phyloP scores from a whole-genome alignment of 2,329 filamentous ascomycete species.

The Exophiala calicioides region DNA sequence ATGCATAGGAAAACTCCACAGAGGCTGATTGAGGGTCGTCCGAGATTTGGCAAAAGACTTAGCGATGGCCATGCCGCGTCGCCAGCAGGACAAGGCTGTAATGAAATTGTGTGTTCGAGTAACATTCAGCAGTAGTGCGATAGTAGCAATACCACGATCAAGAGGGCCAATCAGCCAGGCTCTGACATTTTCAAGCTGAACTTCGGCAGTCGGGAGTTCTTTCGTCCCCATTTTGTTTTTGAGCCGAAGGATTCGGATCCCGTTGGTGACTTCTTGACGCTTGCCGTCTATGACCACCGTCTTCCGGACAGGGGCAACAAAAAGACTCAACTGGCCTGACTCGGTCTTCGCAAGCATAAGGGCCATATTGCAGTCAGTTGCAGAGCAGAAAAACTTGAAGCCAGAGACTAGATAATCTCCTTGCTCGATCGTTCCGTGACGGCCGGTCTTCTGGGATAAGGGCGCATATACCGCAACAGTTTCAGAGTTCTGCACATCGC shows the following conservation, averaged over 20 bases:
- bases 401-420: constrained; percentile 40
- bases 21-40: constrained; percentile 28
- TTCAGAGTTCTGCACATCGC: constrained; percentile 39
- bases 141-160: constrained; percentile 63
- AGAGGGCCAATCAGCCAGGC: constrained; percentile 63
- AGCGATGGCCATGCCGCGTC: constrained; percentile 31
- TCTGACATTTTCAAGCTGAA: constrained; percentile 60
- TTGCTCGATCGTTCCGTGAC: constrained; percentile 45
- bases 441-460: constrained; percentile 30
- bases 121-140: constrained; percentile 64
- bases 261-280: constrained; percentile 57
- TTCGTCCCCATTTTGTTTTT: constrained; percentile 69
- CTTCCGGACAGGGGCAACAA: constrained; percentile 64
- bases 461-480: constrained; percentile 32
- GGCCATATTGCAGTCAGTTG: constrained; percentile 65
- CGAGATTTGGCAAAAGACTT: constrained; percentile 32
- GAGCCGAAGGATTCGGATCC: constrained; percentile 63
- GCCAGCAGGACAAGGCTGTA: constrained; percentile 30
- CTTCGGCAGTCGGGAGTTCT: constrained; percentile 66
- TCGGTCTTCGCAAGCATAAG: constrained; percentile 63
- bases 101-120: constrained; percentile 42
- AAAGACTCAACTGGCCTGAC: constrained; percentile 57
- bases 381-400: constrained; percentile 65
- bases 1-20: constrained; percentile 31
- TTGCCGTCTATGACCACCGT: constrained; percentile 24